Evolutionary conservation across 306 rosid species (phyloP).

Genomic region (Citrullus colocynthis): DNA sequence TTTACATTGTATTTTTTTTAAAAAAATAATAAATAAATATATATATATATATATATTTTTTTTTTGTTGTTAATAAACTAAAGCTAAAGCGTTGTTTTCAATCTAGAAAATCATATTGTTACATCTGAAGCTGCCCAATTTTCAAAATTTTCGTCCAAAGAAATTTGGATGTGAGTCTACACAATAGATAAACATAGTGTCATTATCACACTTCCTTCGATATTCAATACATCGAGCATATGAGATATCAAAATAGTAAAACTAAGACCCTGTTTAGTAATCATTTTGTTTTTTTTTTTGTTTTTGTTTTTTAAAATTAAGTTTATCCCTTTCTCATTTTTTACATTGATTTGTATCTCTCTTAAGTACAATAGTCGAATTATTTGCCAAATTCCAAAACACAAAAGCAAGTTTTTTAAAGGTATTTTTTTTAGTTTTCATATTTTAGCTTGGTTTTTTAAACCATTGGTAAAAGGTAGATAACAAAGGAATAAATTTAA

Average conservation of each 20-base stretch:
- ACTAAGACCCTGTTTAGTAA: background rate
- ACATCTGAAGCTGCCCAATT: background rate
- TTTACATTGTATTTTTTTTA: background rate
- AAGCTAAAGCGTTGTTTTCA: background rate
- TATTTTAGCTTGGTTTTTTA: no score
- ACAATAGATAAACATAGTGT: background rate
- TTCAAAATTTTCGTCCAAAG: background rate
- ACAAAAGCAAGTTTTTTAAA: no score
- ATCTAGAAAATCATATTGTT: background rate
- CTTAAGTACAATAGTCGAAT: no score
- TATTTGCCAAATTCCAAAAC: no score
- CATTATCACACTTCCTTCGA: background rate
- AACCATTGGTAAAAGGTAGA: no score
- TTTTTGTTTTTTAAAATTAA: no score
- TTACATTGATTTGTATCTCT: no score
- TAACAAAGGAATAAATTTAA: no score
- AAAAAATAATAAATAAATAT: background rate
- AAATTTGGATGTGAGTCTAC: background rate
- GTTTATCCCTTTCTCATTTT: no score
- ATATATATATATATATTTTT: no score
- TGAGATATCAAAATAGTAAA: background rate
- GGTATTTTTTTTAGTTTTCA: no score
- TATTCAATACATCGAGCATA: background rate
- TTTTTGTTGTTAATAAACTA: background rate
- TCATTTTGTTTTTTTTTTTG: no score